Base-by-base conservation (phyloP, 1,139 yeast genomes). In the Magnusiomyces tetraspermus region DNA sequence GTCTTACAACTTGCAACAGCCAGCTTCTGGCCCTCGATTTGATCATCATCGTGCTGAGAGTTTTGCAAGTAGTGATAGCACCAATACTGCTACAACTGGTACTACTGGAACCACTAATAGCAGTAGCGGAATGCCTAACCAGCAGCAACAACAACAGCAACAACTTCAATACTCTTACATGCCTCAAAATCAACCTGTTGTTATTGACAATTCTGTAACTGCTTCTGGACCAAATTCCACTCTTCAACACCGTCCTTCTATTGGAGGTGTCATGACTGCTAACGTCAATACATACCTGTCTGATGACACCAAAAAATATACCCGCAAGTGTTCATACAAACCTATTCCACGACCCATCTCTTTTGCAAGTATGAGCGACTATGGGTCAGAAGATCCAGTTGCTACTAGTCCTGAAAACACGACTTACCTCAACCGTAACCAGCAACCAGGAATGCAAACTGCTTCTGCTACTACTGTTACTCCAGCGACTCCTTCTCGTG, bases 131-230 rank as follows among this genome's bases (percentile, higher is more conserved):
- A n/a, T n/a, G 24, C n/a, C 42, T 19, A 5, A 38, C 3, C 5
- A 38, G 17, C 21, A 19, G 42, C 23, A n/a, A 38, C 53, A 46
- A 26, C 49, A 37, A 37, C 50, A 51, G 24, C 36, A 42, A 13
- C n/a, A 23, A 13, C 40, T 10, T 10, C 40, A 17, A 38, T 5
- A 8, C 21, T 30, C 33, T 30, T 13, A 30, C 17, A 21, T 4
- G 6, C 42, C 21, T 17, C 42, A 10, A 10, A n/a, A 33, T 33
- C 10, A 15, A 15, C 10, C 38, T 33, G 38, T 33, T 33, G 17
- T 33, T 33, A 33, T 33, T 28, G 31, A 28, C 31, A 15, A 13
- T 33, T 33, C 17, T 17, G 10, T 8, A 8, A 4, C 38, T 8
- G 10, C 38, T 33, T 33, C 38, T 13, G n/a, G 17, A 4, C 38